Base-by-base conservation (phyloP, 352 stramenopile genomes). In the Globisporangium splendens region DNA sequence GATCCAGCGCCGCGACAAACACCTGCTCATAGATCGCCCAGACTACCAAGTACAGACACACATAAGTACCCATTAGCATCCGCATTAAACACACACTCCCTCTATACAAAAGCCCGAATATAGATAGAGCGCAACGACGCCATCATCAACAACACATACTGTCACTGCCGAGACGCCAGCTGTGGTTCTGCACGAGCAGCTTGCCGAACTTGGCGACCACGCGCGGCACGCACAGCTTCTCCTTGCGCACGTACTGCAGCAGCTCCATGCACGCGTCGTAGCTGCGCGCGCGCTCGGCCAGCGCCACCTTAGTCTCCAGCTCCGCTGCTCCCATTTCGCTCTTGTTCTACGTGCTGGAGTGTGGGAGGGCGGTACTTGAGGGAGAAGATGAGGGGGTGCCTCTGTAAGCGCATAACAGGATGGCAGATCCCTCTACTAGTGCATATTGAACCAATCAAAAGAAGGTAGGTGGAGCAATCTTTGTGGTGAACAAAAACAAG, bases 21-120 rank as follows among this genome's bases (percentile, higher is more conserved):
- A 78, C 77, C 33, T 89, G 81, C 59, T 91, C 81, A 54, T 87
- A 81, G 43, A 89, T 55, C n/a, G 59, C 69, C 77, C 79, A 91
- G 17, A 83, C 76, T 83, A 50, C 47, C 52, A 41, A 54, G 1
- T n/a, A n/a, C n/a, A n/a, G n/a, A n/a, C n/a, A 64, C 18, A 44
- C 35, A 21, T 15, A 50, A 44, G 12, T 6, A 58, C n/a, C 20
- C 48, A 49, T 12, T 17, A 20, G 3, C 38, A 48, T 14, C n/a
- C 8, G 10, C 21, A n/a, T 10, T 8, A 1, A 24, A 20, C 21
- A n/a, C 51, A 0, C n/a, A n/a, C n/a, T n/a, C 15, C 15, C 1
- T 14, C 39, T 17, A n/a, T 18, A 3, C 46, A 44, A 41, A 44
- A 44, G 13, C 39, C 12, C 39, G 39, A 54, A 43, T n/a, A n/a